Conservation (phyloP, 371 early-diverging fungal genomes). For the Rhizomucor pusillus region DNA sequence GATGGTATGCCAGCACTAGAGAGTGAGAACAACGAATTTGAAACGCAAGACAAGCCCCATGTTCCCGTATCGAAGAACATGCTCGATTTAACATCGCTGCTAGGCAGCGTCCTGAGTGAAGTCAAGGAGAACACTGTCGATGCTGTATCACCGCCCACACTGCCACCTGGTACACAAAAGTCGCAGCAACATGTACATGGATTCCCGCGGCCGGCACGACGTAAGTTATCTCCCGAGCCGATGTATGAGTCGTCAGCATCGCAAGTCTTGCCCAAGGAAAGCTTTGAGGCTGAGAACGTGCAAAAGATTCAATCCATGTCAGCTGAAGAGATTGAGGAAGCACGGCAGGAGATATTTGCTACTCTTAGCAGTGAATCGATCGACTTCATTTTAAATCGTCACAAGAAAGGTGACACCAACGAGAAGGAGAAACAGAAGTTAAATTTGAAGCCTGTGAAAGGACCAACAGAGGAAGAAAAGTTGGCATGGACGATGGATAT, state of each 20-base stretch:
- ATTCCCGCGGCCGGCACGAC: slow-evolving; percentile 57
- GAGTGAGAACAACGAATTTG: slow-evolving; percentile 4
- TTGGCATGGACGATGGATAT: slow-evolving; percentile 68
- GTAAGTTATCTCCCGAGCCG: slow-evolving; percentile 19
- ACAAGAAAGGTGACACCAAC: slow-evolving; percentile 6
- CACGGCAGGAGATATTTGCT: slow-evolving; percentile 54
- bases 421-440: slow-evolving; percentile 39
- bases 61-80: slow-evolving; percentile 38
- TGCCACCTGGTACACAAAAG: slow-evolving; percentile 12
- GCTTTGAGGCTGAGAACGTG: slow-evolving; percentile 57
- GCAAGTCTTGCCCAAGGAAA: slow-evolving; percentile 21
- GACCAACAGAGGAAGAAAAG: slow-evolving; percentile 63
- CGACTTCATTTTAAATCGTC: slow-evolving; percentile 38
- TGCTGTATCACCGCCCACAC: slow-evolving; percentile 21
- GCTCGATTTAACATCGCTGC: slow-evolving; percentile 46
- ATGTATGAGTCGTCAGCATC: not conserved
- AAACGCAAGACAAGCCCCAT: slow-evolving; percentile 22
- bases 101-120: slow-evolving; percentile 44
- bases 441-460: slow-evolving; percentile 52
- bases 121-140: slow-evolving; percentile 46
- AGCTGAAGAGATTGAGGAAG: slow-evolving; percentile 57
- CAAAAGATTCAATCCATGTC: slow-evolving; percentile 57
- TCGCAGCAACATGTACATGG: slow-evolving; percentile 37
- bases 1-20: slow-evolving; percentile 18
- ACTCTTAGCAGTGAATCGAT: slow-evolving; percentile 57